A percentile compares a stretch with the other conserved stretches of the same genome.
Conservation (phyloP, 2,329 filamentous ascomycete species). For the Claviceps digitariae region DNA sequence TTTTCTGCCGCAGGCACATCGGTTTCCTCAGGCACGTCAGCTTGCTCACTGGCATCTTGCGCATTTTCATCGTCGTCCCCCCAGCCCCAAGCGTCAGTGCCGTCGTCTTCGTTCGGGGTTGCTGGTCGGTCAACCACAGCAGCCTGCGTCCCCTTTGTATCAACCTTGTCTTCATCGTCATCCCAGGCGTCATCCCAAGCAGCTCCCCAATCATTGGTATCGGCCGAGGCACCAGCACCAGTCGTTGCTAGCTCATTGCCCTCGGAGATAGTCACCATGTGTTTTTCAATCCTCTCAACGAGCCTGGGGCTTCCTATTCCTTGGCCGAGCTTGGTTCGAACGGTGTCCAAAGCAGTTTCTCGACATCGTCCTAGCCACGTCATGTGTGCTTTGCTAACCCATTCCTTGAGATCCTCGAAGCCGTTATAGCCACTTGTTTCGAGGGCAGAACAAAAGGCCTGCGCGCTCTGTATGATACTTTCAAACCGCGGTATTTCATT, state of each 20-base stretch:
- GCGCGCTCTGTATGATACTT: slow-evolving; percentile 49
- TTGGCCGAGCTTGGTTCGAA: slow-evolving; percentile 53
- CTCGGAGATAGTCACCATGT: slow-evolving; percentile 55
- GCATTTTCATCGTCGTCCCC: slow-evolving; percentile 42
- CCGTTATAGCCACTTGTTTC: slow-evolving; percentile 48
- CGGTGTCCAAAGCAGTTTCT: slow-evolving; percentile 62
- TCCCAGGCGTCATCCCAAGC: slow-evolving; percentile 78
- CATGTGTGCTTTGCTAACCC: slow-evolving; percentile 66
- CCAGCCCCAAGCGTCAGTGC: slow-evolving; percentile 71
- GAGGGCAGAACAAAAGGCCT: slow-evolving; percentile 50
- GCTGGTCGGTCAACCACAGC: slow-evolving; percentile 6
- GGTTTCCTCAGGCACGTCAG: not conserved
- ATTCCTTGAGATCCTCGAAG: slow-evolving; percentile 54
- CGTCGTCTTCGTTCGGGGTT: slow-evolving; percentile 24
- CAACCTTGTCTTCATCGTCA: slow-evolving; percentile 42
- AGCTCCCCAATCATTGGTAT: slow-evolving; percentile 52
- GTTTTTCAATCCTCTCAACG: slow-evolving; percentile 76
- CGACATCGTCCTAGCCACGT: slow-evolving; percentile 79
- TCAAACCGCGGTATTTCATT: slow-evolving; percentile 61
- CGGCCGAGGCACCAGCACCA: slow-evolving; percentile 29
- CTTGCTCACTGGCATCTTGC: slow-evolving; percentile 10
- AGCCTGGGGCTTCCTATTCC: slow-evolving; percentile 54
- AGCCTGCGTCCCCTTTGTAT: slow-evolving; percentile 10
- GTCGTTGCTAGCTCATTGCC: slow-evolving; percentile 51
- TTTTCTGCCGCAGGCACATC: slow-evolving; percentile 4